Evolutionary conservation across 208 protist species (phyloP), one percentile per base, ranked within the genome.

Genomic region (Leishmania aethiopica): DNA sequence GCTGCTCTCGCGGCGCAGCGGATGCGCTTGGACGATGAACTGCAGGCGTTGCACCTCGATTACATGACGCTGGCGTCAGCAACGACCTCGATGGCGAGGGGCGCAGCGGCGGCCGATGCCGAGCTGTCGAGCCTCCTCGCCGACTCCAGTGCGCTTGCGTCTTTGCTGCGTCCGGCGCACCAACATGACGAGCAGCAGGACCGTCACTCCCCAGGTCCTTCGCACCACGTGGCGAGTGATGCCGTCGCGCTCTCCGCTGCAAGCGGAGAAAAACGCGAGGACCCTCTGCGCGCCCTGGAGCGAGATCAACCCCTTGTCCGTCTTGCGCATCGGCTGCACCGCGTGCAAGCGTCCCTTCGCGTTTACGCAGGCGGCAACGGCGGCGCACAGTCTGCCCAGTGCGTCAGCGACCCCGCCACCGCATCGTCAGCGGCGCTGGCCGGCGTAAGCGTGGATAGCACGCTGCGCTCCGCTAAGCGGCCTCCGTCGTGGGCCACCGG

Each of bases 31-130:
- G 67, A 80, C 17, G 83, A 83, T n/a, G 83, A 79, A 74, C 59
- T 86, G 53, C 78, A 86, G 66, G 8, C 78, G 28, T 60, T 86
- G n/a, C 83, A 86, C 47, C 75, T 83, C 19, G 78, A 80, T 32
- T 82, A 64, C 55, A 79, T 86, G 83, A 35, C 78, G 19, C 55
- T 72, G 2, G 72, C 71, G 8, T 57, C 83, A 1, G 73, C 83
- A 11, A 28, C 64, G 1, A 40, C 28, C 60, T 45, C 73, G 19
- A 19, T n/a, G 40, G 22, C 40, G 57, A 22, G 75, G 1, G 70
- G 32, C 28, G 51, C 40, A 47, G 62, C 45, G 22, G 82, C 74
- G n/a, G 51, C 70, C 11, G 49, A 35, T n/a, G 28, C 35, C 7
- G 35, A 79, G 32, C n/a, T 84, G n/a, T 17, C 57, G 25, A 62